phyloP scores from a whole-genome alignment of 768 basidiomycete species.

The Dioszegia aurantiaca region DNA sequence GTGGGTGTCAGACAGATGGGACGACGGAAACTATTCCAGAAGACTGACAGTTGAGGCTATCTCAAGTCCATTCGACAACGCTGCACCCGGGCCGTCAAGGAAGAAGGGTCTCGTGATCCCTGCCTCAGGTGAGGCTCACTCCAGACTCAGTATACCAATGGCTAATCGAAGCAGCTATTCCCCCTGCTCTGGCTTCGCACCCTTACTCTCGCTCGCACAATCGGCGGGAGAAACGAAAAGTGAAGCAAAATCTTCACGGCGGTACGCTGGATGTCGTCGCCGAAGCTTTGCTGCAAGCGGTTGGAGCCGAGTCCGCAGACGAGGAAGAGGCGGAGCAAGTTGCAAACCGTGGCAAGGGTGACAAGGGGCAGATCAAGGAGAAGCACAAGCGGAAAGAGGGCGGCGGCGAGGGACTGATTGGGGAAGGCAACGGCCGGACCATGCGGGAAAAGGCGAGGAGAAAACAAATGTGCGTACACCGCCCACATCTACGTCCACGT shows the following conservation, averaged over 20 bases:
- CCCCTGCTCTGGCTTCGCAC: constrained; percentile 16
- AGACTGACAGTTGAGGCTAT: neutral
- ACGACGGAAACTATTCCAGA: no score
- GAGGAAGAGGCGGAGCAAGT: neutral
- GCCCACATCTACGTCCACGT: neutral
- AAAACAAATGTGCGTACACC: constrained; percentile 42
- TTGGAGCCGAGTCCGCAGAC: constrained; percentile 10
- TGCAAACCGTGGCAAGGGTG: constrained; percentile 5
- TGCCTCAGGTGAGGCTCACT: neutral
- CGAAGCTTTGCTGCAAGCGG: constrained; percentile 16
- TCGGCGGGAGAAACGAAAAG: constrained; percentile 44
- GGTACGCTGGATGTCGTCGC: constrained; percentile 27
- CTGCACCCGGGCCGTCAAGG: neutral
- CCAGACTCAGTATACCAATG: no score
- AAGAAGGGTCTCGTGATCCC: constrained; percentile 9
- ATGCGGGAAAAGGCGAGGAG: constrained; percentile 45
- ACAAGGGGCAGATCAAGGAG: constrained; percentile 14
- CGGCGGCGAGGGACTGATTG: constrained; percentile 31
- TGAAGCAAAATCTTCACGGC: constrained; percentile 31
- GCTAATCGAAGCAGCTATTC: constrained; percentile 2
- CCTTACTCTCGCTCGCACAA: constrained; percentile 43
- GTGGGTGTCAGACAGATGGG: constrained; percentile 5
- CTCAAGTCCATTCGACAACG: neutral
- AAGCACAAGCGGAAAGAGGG: constrained; percentile 7
- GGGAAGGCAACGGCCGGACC: constrained; percentile 44